Percentiles rank a stretch among this genome's conserved stretches.
phyloP scores from a whole-genome alignment of 2,329 filamentous ascomycete species.

The Talaromyces piceae region DNA sequence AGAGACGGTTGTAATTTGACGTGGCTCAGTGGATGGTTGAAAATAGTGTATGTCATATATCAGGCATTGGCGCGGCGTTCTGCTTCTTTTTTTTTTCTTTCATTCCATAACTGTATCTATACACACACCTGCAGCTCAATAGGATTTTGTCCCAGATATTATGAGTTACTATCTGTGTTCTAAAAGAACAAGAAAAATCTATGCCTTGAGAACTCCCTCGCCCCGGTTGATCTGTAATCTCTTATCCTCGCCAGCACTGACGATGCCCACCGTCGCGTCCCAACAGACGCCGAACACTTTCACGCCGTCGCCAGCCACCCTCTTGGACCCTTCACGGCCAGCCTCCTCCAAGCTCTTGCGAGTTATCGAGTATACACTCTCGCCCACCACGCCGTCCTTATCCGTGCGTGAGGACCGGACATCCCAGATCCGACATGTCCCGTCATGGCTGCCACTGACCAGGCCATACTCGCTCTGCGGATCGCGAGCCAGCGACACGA shows the following conservation, averaged over 20 bases:
- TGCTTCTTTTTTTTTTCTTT: slow-evolving; percentile 16
- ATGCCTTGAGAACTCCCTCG: slow-evolving; percentile 37
- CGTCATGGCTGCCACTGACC: slow-evolving; percentile 84
- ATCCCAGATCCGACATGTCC: slow-evolving; percentile 91
- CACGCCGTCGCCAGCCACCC: slow-evolving; percentile 67
- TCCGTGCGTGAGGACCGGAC: slow-evolving; percentile 60
- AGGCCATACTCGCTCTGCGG: slow-evolving; percentile 71
- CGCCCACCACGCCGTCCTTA: slow-evolving; percentile 54
- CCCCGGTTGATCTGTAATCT: slow-evolving; percentile 83
- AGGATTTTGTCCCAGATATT: too few species aligned
- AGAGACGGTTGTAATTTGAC: slow-evolving; percentile 39
- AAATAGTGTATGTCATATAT: not conserved
- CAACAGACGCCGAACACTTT: slow-evolving; percentile 88
- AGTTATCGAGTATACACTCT: slow-evolving; percentile 69
- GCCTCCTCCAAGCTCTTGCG: slow-evolving; percentile 63
- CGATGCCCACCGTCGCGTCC: slow-evolving; percentile 80
- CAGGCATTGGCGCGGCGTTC: slow-evolving; percentile 4
- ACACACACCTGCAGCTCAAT: too few species aligned
- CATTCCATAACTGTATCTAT: slow-evolving; percentile 3
- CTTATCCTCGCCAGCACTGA: slow-evolving; percentile 89
- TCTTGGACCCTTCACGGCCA: slow-evolving; percentile 50
- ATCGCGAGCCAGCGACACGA: slow-evolving; percentile 52
- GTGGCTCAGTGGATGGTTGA: not conserved
- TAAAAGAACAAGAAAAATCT: not conserved
- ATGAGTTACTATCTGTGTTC: not conserved